Percentiles rank a stretch among this genome's conserved stretches.
Evolutionary conservation across 2,329 filamentous ascomycete genomes (phyloP).

Genomic region (Exophiala xenobiotica): DNA sequence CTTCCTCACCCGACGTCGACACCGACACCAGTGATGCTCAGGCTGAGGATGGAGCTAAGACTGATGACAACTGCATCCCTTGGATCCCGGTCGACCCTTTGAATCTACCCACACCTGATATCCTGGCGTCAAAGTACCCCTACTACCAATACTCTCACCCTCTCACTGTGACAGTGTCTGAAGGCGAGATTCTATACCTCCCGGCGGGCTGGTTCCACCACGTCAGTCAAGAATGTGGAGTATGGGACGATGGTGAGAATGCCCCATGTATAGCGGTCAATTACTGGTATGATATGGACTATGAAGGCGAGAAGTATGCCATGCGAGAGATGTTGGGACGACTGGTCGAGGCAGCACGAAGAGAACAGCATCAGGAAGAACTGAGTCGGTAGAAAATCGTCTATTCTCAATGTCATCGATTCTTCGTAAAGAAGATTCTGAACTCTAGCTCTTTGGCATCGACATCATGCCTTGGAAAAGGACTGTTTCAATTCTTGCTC

Average conservation of each 20-base stretch:
- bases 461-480: too few relatives aligned
- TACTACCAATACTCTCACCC: constrained; percentile 25
- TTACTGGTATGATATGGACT: constrained; percentile 33
- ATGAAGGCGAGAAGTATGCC: constrained; percentile 45
- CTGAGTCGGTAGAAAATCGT: background rate
- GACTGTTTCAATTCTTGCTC: too few relatives aligned
- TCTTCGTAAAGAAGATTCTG: too few relatives aligned
- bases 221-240: constrained; percentile 28
- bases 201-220: constrained; percentile 32
- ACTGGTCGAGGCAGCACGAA: constrained; percentile 17
- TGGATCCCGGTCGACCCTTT: constrained; percentile 30
- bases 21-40: background rate
- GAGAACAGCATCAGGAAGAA: background rate
- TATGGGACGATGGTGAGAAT: constrained; percentile 19
- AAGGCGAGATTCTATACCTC: constrained; percentile 30
- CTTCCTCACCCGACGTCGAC: too few relatives aligned
- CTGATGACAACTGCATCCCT: constrained; percentile 20
- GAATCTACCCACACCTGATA: background rate
- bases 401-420: too few relatives aligned
- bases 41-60: background rate
- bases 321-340: constrained; percentile 41
- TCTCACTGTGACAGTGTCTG: constrained; percentile 23
- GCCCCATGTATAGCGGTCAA: constrained; percentile 31
- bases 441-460: too few relatives aligned
- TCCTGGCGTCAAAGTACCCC: constrained; percentile 1